phyloP scores from a whole-genome alignment of 768 basidiomycete genomes.

The Xerocomellus dryophilus region DNA sequence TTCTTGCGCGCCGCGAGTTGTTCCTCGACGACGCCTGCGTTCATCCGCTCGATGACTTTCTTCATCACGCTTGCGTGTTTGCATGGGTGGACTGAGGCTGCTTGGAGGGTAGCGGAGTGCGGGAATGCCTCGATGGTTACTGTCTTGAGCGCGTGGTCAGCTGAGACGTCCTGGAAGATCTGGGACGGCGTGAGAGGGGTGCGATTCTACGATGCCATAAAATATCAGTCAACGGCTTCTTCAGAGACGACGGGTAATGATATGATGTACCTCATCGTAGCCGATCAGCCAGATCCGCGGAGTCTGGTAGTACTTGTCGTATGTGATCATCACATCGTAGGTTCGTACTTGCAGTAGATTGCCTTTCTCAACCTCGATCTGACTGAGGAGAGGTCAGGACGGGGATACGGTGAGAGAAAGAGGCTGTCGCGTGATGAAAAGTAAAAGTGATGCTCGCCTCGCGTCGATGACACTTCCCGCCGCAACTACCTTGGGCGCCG shows the following conservation, averaged over 20 bases:
- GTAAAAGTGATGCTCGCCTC: constrained; percentile 39
- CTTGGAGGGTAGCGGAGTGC: constrained; percentile 80
- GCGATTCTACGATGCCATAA: constrained; percentile 58
- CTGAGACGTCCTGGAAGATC: constrained; percentile 96
- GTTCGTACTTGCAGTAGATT: constrained; percentile 95
- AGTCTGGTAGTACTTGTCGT: constrained; percentile 99
- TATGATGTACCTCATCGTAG: constrained; percentile 81
- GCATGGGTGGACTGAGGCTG: constrained; percentile 96
- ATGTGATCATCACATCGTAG: constrained; percentile 99
- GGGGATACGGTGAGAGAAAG: neutral
- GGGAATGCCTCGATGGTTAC: constrained; percentile 98
- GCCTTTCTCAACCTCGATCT: constrained; percentile 64
- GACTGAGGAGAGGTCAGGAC: constrained; percentile 35
- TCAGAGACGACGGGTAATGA: neutral
- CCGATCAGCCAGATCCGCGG: constrained; percentile 97
- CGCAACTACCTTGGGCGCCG: constrained; percentile 47
- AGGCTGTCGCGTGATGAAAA: neutral
- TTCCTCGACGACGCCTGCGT: constrained; percentile 78
- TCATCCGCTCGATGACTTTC: constrained; percentile 99
- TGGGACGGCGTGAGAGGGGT: constrained; percentile 83
- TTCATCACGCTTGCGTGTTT: constrained; percentile 99
- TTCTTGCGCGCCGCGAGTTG: constrained; percentile 67
- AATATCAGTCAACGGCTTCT: neutral
- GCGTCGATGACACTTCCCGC: constrained; percentile 41
- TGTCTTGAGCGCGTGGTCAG: constrained; percentile 97